Percentiles rank a stretch among this genome's conserved stretches.
These are phyloP conservation scores for Cenchrus fungigraminus DNA, from an alignment of 176 grass and related monocot species.

Conservation along the genomic window DNA sequence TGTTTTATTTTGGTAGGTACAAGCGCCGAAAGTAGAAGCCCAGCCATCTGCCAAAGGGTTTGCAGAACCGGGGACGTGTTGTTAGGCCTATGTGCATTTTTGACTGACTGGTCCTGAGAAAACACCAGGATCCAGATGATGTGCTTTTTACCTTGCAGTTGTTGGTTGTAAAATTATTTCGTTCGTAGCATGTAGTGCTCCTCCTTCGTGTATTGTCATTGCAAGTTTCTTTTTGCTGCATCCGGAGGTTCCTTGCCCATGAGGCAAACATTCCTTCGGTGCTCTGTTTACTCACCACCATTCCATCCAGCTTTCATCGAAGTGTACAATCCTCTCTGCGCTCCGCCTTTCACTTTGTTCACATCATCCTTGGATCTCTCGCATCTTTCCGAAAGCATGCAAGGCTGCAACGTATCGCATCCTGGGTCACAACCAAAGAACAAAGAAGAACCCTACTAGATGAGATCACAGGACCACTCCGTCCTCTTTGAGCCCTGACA, in stretches of 20 bases:
- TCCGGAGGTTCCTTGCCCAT: not conserved
- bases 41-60: not conserved
- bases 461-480: not conserved
- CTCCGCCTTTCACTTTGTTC: constrained; percentile 18
- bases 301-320: constrained; percentile 19
- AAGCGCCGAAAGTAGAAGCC: constrained; percentile 56
- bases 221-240: not conserved
- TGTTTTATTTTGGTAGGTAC: constrained; percentile 38
- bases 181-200: not conserved
- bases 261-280: not conserved
- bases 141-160: not conserved
- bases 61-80: not conserved
- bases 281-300: not conserved
- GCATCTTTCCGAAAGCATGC: constrained; percentile 41
- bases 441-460: too few species aligned
- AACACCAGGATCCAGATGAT: constrained; percentile 10
- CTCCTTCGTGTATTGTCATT: not conserved
- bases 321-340: not conserved
- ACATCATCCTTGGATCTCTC: not conserved
- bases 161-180: constrained; percentile 9
- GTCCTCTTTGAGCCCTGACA: constrained; percentile 8
- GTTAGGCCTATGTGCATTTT: constrained; percentile 11
- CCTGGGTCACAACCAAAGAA: too few species aligned
- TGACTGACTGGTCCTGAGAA: not conserved
- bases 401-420: not conserved